These are phyloP conservation scores for Xylariaceae sp. DNA, from an alignment of 2,329 filamentous ascomycete genomes.

Conservation along the genomic window DNA sequence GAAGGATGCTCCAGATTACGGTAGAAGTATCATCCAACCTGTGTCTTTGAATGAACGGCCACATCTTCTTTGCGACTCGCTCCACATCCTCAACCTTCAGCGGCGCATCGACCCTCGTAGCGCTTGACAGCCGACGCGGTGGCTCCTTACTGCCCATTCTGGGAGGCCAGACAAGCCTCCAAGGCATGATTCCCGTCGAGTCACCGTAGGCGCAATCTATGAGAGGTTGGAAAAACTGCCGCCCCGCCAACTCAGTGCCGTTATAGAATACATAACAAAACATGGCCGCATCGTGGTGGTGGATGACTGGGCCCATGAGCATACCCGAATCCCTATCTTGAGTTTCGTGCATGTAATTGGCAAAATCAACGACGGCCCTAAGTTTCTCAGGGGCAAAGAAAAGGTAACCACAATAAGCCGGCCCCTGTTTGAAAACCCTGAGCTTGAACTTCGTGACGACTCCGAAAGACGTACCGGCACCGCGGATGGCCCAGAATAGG, in stretches of 20 bases:
- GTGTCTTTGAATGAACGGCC: constrained; percentile 20
- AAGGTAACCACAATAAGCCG: constrained; percentile 30
- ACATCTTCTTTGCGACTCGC: constrained; percentile 30
- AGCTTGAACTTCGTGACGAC: constrained; percentile 39
- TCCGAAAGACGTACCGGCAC: constrained; percentile 41
- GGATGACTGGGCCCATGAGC: constrained; percentile 20
- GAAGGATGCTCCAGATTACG: constrained; percentile 40
- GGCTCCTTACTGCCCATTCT: constrained; percentile 35
- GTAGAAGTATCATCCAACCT: constrained; percentile 28
- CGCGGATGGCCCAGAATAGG: constrained; percentile 40
- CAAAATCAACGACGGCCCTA: constrained; percentile 26
- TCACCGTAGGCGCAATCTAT: constrained; percentile 37
- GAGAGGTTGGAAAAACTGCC: constrained; percentile 34
- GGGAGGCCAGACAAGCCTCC: constrained; percentile 21
- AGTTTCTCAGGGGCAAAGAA: constrained; percentile 21
- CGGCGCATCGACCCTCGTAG: constrained; percentile 41
- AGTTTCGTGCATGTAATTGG: constrained; percentile 30
- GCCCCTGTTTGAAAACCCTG: constrained; percentile 29
- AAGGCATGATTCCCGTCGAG: constrained; percentile 19
- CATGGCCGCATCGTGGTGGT: neutral
- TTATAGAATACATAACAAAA: constrained; percentile 34
- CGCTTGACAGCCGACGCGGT: constrained; percentile 38
- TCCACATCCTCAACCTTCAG: constrained; percentile 33
- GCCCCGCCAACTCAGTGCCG: constrained; percentile 34
- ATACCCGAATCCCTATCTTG: constrained; percentile 21